Conservation (phyloP, 495 filamentous ascomycete genomes). For the Xylaria castorea region DNA sequence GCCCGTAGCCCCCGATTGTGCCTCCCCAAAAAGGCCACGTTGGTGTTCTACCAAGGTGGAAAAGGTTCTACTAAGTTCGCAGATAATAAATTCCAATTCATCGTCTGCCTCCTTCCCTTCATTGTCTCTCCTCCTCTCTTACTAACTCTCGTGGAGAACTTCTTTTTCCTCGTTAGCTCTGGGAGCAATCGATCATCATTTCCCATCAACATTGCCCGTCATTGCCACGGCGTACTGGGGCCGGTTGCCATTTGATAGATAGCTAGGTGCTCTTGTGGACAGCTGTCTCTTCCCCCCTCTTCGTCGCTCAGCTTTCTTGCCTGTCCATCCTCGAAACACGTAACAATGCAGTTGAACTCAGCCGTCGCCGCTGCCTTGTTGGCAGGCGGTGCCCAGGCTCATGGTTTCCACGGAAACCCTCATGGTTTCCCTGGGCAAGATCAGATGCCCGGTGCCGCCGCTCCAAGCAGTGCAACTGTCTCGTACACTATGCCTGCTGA, state of each 20-base stretch:
- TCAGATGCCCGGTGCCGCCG: constrained; percentile 62
- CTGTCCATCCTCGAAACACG: neutral
- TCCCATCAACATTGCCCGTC: constrained; percentile 11
- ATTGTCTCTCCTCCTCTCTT: constrained; percentile 24
- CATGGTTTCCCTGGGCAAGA: constrained; percentile 34
- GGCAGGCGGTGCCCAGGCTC: constrained; percentile 71
- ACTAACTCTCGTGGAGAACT: constrained; percentile 25
- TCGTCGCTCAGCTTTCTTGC: constrained; percentile 22
- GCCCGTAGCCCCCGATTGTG: constrained; percentile 9
- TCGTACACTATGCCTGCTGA: constrained; percentile 42
- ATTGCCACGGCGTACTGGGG: neutral
- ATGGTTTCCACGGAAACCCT: constrained; percentile 67
- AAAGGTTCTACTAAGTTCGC: constrained; percentile 27
- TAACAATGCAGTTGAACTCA: constrained; percentile 76
- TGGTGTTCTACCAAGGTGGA: constrained; percentile 23
- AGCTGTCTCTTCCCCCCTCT: constrained; percentile 33
- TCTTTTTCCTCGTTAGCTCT: constrained; percentile 26
- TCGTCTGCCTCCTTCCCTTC: constrained; percentile 10
- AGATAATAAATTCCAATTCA: constrained; percentile 30
- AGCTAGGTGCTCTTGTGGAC: constrained; percentile 7
- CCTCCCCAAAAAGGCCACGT: constrained; percentile 31
- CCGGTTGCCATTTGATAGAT: constrained; percentile 9
- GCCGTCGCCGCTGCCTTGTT: constrained; percentile 76
- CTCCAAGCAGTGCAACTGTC: constrained; percentile 27
- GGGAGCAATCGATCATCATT: constrained; percentile 22